Conservation (phyloP, 2,329 filamentous ascomycete species). For the Fusarium marasasianum region DNA sequence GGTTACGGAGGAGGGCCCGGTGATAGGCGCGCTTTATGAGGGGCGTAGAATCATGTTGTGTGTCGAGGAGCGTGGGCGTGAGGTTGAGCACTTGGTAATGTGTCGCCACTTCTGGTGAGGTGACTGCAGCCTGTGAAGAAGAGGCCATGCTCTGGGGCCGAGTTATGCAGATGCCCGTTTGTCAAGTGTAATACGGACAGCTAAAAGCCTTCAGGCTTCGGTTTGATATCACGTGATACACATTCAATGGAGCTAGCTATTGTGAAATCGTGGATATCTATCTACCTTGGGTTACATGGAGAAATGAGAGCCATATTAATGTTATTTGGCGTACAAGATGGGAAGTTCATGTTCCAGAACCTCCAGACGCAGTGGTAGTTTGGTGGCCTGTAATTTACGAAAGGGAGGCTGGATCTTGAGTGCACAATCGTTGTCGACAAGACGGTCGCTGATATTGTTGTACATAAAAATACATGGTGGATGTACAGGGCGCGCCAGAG, state of each 20-base stretch:
- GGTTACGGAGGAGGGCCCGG: constrained; percentile 70
- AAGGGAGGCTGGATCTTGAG: neutral
- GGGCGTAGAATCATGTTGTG: constrained; percentile 53
- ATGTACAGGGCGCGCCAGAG: constrained; percentile 43
- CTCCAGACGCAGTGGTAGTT: neutral
- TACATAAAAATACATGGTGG: constrained; percentile 48
- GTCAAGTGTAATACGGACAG: neutral
- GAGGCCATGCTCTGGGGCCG: constrained; percentile 10
- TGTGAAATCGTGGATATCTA: neutral
- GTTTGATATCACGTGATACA: constrained; percentile 38
- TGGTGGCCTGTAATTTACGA: neutral
- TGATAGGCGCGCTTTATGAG: constrained; percentile 71
- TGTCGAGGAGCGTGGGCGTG: constrained; percentile 58
- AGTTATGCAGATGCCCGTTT: neutral
- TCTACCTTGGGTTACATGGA: neutral
- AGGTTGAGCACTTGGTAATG: constrained; percentile 71
- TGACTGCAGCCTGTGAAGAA: constrained; percentile 8
- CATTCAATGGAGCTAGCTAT: neutral
- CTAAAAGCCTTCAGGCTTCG: constrained; percentile 2
- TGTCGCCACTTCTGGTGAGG: constrained; percentile 49
- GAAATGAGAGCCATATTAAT: neutral
- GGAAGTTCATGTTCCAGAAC: neutral
- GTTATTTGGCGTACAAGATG: neutral
- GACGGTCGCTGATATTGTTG: constrained; percentile 32
- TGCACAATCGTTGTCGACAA: constrained; percentile 10